Evolutionary conservation across 192 early-diverging fungal genomes (phyloP), one percentile per base, ranked within the genome.

Genomic region (Lunasporangiospora selenospora): DNA sequence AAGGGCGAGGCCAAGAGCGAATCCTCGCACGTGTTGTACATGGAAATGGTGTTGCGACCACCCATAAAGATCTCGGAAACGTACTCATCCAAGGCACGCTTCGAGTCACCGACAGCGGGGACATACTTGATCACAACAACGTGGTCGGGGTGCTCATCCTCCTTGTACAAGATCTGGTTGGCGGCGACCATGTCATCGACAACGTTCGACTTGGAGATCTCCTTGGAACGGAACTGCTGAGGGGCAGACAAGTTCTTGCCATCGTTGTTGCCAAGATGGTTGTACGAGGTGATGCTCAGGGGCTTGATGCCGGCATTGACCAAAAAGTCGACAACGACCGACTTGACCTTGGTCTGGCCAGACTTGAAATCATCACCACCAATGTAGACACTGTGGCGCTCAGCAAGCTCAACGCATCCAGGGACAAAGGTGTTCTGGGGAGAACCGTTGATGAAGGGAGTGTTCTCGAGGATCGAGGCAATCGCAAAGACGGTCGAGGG

Each of bases 311-410:
- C 97, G 45, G 97, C 95, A 71, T 92, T 95, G 66, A 99, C 97
- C 53, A 99, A 83, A 80, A 99, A 99, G 78, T 99, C 97, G 39
- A 97, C 94, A 70, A 99, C 83, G 49, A 95, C 97, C 12, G 95
- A 97, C 88, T 99, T 99, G 87, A 99, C 85, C 89, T 99, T 99
- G 71, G 97, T 99, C 77, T 99, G 97, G 37, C 97, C 97, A 65
- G 92, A 94, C 87, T 99, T 99, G 92, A 99, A 99, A 84, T 99
- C 97, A 76, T 99, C 97, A 73, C 97, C 97, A 61, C 94, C 97
- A 67, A 99, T 92, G 78, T 94, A 95, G 49, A 92, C 89, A 61
- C 82, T 83, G 67, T 98, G 79, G 50, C 88, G 90, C 77, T 94
- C 90, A 52, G 97, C 96, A 26, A 98, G 85, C 62, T 89, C 88